Conservation (phyloP, 768 basidiomycete species). For the Termitomyces sp. region DNA sequence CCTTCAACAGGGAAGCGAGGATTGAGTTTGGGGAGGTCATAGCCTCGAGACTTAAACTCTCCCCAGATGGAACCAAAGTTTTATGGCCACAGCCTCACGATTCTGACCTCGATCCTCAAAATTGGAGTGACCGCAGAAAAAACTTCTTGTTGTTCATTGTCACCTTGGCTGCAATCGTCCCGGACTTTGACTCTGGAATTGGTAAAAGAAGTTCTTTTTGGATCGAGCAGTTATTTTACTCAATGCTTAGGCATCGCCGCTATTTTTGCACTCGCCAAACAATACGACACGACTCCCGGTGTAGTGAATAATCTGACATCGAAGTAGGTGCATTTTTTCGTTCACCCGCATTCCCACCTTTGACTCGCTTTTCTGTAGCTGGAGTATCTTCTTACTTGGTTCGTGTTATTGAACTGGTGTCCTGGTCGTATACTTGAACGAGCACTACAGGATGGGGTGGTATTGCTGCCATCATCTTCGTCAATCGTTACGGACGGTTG, state of each 20-base stretch:
- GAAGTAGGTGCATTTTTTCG: slow-evolving; percentile 22
- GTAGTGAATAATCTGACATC: slow-evolving; percentile 55
- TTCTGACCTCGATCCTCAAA: slow-evolving; percentile 28
- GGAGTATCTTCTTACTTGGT: slow-evolving; percentile 55
- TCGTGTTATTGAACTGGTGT: not conserved
- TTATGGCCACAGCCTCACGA: slow-evolving; percentile 58
- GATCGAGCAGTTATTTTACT: not conserved
- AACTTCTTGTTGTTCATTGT: slow-evolving; percentile 44
- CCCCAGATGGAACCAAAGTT: slow-evolving; percentile 45
- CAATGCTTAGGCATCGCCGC: slow-evolving; percentile 40
- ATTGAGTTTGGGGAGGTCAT: slow-evolving; percentile 49
- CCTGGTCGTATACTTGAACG: not conserved
- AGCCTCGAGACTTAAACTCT: slow-evolving; percentile 46
- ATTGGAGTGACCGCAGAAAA: slow-evolving; percentile 46
- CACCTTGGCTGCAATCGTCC: slow-evolving; percentile 54
- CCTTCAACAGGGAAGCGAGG: slow-evolving; percentile 39
- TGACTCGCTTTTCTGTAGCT: slow-evolving; percentile 26
- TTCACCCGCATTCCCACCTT: not conserved
- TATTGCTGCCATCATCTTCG: slow-evolving; percentile 43
- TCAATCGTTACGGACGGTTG: slow-evolving; percentile 51
- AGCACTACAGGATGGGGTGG: slow-evolving; percentile 36
- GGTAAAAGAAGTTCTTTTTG: slow-evolving; percentile 19
- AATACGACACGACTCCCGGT: slow-evolving; percentile 44
- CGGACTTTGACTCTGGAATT: slow-evolving; percentile 57
- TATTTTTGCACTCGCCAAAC: slow-evolving; percentile 50